Conservation (phyloP, 305 asterid genomes). For the Fraxinus angustifolia region DNA sequence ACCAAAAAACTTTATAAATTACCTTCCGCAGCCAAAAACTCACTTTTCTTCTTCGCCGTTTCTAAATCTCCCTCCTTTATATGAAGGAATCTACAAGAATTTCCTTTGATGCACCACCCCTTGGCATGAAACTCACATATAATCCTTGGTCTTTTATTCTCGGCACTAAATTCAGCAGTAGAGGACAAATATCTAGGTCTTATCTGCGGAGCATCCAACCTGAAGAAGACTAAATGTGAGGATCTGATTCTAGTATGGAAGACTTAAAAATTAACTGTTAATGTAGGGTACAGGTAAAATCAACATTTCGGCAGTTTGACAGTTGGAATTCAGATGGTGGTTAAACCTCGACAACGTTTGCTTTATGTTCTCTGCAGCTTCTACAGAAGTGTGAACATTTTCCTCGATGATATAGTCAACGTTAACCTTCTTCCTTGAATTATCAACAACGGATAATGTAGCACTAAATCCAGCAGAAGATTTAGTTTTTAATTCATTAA, state of each 20-base stretch:
- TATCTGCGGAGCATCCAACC: constrained; percentile 45
- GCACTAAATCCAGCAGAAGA: constrained; percentile 33
- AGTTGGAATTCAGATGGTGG: constrained; percentile 16
- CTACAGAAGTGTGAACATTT: constrained; percentile 29
- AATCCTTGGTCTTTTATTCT: constrained; percentile 53
- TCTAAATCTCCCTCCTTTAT: constrained; percentile 41
- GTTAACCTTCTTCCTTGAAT: constrained; percentile 34
- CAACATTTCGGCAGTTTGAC: constrained; percentile 15
- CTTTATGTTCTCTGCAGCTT: constrained; percentile 31
- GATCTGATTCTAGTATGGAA: constrained; percentile 26
- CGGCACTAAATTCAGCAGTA: constrained; percentile 38
- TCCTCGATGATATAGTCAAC: constrained; percentile 25
- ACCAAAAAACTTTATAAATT: constrained; percentile 24
- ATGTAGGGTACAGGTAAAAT: constrained; percentile 20
- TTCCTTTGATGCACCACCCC: constrained; percentile 96
- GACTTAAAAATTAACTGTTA: constrained; percentile 21
- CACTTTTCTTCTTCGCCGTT: constrained; percentile 34
- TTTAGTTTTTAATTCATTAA: constrained; percentile 27
- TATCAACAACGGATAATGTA: constrained; percentile 25
- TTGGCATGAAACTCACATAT: constrained; percentile 68
- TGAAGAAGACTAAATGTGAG: constrained; percentile 43
- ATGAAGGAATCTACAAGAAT: constrained; percentile 82
- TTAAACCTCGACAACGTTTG: constrained; percentile 55
- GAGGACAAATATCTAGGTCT: constrained; percentile 56
- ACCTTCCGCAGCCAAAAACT: constrained; percentile 51